Percentiles rank a stretch among this genome's conserved stretches.
phyloP scores from a whole-genome alignment of 768 basidiomycete genomes.

The Boletus reticulatus region DNA sequence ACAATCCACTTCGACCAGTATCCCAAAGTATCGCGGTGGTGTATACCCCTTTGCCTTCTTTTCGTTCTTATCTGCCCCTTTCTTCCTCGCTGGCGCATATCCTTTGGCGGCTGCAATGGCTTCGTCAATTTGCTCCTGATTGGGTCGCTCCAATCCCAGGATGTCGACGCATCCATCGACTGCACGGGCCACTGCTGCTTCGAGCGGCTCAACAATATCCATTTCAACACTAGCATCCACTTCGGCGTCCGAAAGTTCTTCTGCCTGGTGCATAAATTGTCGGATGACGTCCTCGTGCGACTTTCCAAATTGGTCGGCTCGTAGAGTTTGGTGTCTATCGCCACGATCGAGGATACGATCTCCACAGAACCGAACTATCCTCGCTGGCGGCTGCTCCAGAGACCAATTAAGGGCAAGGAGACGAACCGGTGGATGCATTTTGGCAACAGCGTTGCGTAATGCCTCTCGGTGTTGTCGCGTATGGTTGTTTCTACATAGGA shows the following conservation, averaged over 20 bases:
- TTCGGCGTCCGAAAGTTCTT: slow-evolving; percentile 60
- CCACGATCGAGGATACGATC: slow-evolving; percentile 77
- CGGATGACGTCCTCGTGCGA: slow-evolving; percentile 80
- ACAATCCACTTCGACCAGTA: slow-evolving; percentile 74
- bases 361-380: slow-evolving; percentile 71
- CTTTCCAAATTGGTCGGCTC: slow-evolving; percentile 48
- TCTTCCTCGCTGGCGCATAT: slow-evolving; percentile 38
- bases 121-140: slow-evolving; percentile 51
- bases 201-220: slow-evolving; percentile 53
- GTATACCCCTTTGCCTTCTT: slow-evolving; percentile 27
- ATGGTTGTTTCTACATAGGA: slow-evolving; percentile 80
- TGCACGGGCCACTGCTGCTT: slow-evolving; percentile 54
- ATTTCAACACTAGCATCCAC: slow-evolving; percentile 72
- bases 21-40: slow-evolving; percentile 69
- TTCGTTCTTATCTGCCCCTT: slow-evolving; percentile 1
- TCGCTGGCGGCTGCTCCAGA: slow-evolving; percentile 52
- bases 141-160: slow-evolving; percentile 53
- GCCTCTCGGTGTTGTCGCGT: slow-evolving; percentile 71
- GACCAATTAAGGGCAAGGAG: slow-evolving; percentile 84
- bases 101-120: slow-evolving; percentile 36
- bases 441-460: slow-evolving; percentile 54
- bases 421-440: slow-evolving; percentile 53
- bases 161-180: slow-evolving; percentile 56
- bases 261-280: slow-evolving; percentile 65
- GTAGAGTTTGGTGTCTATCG: slow-evolving; percentile 81